Base-by-base conservation (phyloP, 1,284 basidiomycete species). In the Sutorius eximius region DNA sequence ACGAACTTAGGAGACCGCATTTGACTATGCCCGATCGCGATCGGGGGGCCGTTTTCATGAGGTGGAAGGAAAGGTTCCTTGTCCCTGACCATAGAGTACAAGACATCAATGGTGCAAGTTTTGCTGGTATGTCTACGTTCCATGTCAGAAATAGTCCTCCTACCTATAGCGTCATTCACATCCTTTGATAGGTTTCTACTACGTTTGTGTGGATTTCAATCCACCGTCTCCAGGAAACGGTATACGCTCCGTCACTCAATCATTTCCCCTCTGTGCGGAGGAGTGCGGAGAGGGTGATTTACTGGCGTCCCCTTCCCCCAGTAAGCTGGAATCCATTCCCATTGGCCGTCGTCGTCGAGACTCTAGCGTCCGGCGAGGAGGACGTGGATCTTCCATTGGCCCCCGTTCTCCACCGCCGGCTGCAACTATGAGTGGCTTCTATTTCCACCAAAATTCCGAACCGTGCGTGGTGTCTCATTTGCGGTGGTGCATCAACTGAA, bases 1-100 rank as follows among this genome's bases (percentile, higher is more conserved):
- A 82, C 65, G 83, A 95, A 62, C 79, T 93, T 59, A 81, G 86
- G 67, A 80, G 83, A 61, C 89, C 91, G 0, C 81, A 86, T 58
- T 68, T 91, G 70, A 89, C 88, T 27, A 85, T 94, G 66, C 78
- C 84, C 56, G 89, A 89, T 61, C 78, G 83, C 27, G 85, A 87
- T 65, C 81, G 85, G 42, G 85, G 86, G 6, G 86, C 86, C 20
- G 84, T 91, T 27, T 98, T 98, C 70, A 94, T 98, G 89, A 81
- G 95, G 56, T 97, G 95, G 91, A 98, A 98, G 75, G 95, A 98
- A 74, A 82, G 88, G 64, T 98, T 98, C 72, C 77, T 98, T 55
- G 93, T 98, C 13, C 95, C 95, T 10, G 92, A 96, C 71, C 93
- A 96, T 73, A 83, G 87, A 55, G 93, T 96, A 45, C 86, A 92